Percentiles rank a stretch among this genome's conserved stretches.
phyloP scores from a whole-genome alignment of 352 stramenopile genomes.

The Achlya hypogyna region DNA sequence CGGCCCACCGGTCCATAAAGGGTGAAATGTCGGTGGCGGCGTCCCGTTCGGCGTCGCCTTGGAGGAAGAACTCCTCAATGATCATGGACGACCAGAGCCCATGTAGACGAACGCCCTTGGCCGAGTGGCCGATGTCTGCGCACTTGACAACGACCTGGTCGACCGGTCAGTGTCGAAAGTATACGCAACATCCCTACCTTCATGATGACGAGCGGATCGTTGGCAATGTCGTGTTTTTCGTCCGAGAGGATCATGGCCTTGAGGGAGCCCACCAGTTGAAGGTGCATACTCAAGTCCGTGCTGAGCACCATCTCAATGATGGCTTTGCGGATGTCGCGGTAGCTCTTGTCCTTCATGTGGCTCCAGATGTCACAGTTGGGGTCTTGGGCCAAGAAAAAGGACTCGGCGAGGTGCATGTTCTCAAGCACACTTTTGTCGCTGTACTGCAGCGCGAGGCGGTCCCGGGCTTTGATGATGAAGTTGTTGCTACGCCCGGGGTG shows the following conservation, averaged over 20 bases:
- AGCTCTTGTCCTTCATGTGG: constrained; percentile 22
- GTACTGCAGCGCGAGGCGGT: constrained; percentile 24
- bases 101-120: constrained; percentile 33
- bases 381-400: constrained; percentile 21
- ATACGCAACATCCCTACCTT: constrained; percentile 10
- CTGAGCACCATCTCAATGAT: constrained; percentile 24
- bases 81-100: constrained; percentile 53
- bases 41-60: constrained; percentile 62
- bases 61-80: constrained; percentile 62
- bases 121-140: constrained; percentile 61
- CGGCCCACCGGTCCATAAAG: constrained; percentile 38
- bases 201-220: constrained; percentile 20
- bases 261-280: constrained; percentile 16
- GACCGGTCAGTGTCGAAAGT: not conserved
- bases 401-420: constrained; percentile 26
- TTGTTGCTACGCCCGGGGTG: constrained; percentile 26
- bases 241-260: constrained; percentile 25
- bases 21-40: constrained; percentile 37
- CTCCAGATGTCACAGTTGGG: constrained; percentile 17
- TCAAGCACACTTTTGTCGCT: constrained; percentile 27
- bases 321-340: constrained; percentile 16
- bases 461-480: constrained; percentile 25
- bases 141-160: constrained; percentile 27
- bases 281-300: constrained; percentile 25
- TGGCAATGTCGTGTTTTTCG: constrained; percentile 19